Evolutionary conservation across 2,329 filamentous ascomycete species (phyloP).

Genomic region (Aspergillus persii): DNA sequence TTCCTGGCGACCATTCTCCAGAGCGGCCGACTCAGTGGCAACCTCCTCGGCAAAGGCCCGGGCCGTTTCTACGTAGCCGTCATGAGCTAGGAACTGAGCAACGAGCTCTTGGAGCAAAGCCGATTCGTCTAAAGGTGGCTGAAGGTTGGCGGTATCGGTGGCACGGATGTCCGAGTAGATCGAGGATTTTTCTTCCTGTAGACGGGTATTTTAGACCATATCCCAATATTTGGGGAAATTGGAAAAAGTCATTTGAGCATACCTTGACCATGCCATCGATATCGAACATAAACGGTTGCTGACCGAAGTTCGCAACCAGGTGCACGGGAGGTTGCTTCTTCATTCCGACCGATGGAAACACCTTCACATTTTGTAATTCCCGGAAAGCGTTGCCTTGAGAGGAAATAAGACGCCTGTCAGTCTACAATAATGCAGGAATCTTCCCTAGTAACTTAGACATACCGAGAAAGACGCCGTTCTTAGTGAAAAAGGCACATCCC

Average conservation of each 20-base stretch:
- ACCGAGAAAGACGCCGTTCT: slow-evolving; percentile 61
- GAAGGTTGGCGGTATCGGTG: slow-evolving; percentile 58
- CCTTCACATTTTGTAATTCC: slow-evolving; percentile 43
- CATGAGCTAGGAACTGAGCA: slow-evolving; percentile 86
- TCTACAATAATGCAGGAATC: neutral
- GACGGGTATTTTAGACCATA: slow-evolving; percentile 1
- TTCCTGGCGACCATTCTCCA: slow-evolving; percentile 57
- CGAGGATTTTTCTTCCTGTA: slow-evolving; percentile 58
- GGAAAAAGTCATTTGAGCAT: slow-evolving; percentile 30
- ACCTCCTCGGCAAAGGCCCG: slow-evolving; percentile 84
- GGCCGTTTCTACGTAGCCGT: slow-evolving; percentile 92
- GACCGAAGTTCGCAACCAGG: slow-evolving; percentile 61
- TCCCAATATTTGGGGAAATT: no score
- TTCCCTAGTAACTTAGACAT: slow-evolving; percentile 7
- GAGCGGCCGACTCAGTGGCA: slow-evolving; percentile 66
- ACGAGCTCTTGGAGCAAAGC: slow-evolving; percentile 79
- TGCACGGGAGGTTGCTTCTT: slow-evolving; percentile 60
- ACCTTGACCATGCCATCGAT: slow-evolving; percentile 84
- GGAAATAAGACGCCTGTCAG: slow-evolving; percentile 4
- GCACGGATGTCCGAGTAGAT: slow-evolving; percentile 62
- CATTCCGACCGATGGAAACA: slow-evolving; percentile 62
- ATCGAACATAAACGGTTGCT: slow-evolving; percentile 79
- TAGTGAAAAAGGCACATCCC: slow-evolving; percentile 63
- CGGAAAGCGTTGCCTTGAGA: slow-evolving; percentile 55
- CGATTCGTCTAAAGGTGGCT: slow-evolving; percentile 67